Base-by-base conservation (phyloP, 768 basidiomycete genomes). In the Tricholoma saponaceum region DNA sequence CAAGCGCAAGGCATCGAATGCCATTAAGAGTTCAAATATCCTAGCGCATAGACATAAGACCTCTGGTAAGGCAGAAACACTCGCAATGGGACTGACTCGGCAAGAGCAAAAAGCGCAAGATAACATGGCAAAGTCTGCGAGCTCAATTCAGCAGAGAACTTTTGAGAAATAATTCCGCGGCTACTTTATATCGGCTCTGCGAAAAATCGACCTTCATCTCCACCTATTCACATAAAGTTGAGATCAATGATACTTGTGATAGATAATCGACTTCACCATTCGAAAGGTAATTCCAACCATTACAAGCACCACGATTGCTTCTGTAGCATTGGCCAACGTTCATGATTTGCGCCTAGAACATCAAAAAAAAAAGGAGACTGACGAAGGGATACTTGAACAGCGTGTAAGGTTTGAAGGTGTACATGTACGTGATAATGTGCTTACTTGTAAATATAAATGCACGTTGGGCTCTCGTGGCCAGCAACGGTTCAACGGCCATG, bases 91-190 rank as follows among this genome's bases (percentile, higher is more conserved):
- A 72, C 82, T 52, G 67, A 92, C 91, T 90, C 90, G 56, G 89
- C 92, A 9, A 94, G 76, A 23, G 86, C 85, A 69, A 92, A 94
- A 6, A 94, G 76, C 3, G 89, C 89, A 5, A 94, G 83, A 69
- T 92, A 94, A 70, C 91, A 92, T 60, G 90, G 86, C 54, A 92
- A 69, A 12, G 91, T 92, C 87, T 90, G 51, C 18, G 53, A 16
- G 33, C 9, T 35, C 54, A 22, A 16, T 54, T 56, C 33, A 61
- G 46, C 54, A 16, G 47, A 30, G n/a, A 50, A 18, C 3, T 22
- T 49, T 37, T 32, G 2, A 14, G 35, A 6, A 43, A 49, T 5
- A 12, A 22, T 18, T 8, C 16, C 30, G 41, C 16, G 33, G 51
- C 23, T 60, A 83, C 88, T 74, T 86, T 88, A 73, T 85, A 88